phyloP scores from a whole-genome alignment of 2,329 filamentous ascomycete genomes.

The Xylariaceae sp. region DNA sequence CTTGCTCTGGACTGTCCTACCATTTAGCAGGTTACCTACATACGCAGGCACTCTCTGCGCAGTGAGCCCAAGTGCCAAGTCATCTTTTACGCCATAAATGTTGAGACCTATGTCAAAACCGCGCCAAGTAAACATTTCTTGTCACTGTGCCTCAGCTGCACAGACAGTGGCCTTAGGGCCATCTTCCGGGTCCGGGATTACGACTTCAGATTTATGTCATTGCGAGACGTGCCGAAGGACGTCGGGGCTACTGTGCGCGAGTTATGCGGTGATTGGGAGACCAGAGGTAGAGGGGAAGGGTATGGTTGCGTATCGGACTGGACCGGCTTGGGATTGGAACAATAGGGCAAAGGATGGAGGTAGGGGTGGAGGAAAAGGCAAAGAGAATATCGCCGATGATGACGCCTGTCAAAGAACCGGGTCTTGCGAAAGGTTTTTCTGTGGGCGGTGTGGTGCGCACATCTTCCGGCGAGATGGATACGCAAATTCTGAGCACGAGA shows the following conservation, averaged over 20 bases:
- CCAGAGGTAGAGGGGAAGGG: slow-evolving; percentile 7
- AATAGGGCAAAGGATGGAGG: too few species aligned
- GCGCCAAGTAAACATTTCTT: slow-evolving; percentile 16
- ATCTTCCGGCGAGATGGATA: slow-evolving; percentile 25
- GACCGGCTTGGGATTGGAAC: too few species aligned
- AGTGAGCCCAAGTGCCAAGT: too few species aligned
- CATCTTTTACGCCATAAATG: too few species aligned
- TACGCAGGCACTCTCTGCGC: too few species aligned
- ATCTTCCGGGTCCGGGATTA: neutral
- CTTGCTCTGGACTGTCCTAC: too few species aligned
- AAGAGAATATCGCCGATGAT: too few species aligned
- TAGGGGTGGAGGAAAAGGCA: too few species aligned
- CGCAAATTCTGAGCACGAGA: neutral
- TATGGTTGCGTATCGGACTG: slow-evolving; percentile 15
- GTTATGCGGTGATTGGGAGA: slow-evolving; percentile 29
- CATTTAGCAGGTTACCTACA: too few species aligned
- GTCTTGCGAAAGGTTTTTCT: slow-evolving; percentile 31
- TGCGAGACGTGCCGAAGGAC: slow-evolving; percentile 27
- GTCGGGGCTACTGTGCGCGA: slow-evolving; percentile 34
- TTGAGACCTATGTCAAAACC: slow-evolving; percentile 7
- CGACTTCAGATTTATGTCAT: slow-evolving; percentile 26
- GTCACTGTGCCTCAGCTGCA: slow-evolving; percentile 22
- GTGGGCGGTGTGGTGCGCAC: slow-evolving; percentile 38
- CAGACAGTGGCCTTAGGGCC: slow-evolving; percentile 14
- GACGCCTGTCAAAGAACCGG: too few species aligned